Percentiles rank a stretch among this genome's conserved stretches.
These are phyloP conservation scores for Arachis hypogaea DNA, from an alignment of 306 rosid species.

Conservation along the genomic window DNA sequence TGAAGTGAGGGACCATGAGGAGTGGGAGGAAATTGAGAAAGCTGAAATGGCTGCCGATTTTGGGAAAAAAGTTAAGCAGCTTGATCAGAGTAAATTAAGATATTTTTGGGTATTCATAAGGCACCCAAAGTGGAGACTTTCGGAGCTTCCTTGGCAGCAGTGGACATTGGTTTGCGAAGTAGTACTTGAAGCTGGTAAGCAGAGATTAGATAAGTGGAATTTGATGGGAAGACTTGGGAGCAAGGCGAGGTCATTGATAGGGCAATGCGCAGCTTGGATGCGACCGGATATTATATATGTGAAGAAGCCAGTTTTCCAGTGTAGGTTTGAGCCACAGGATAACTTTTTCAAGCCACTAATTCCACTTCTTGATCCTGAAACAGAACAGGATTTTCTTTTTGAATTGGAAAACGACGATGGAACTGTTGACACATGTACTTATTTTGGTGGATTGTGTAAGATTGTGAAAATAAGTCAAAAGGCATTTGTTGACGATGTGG, in stretches of 20 bases:
- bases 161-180: conserved; percentile 88
- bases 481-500: conserved; percentile 95
- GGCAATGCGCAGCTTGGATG: conserved; percentile 90
- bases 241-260: conserved; percentile 64
- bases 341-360: conserved; percentile 58
- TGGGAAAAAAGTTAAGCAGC: conserved; percentile 59
- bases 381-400: conserved; percentile 68
- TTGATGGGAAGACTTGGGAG: conserved; percentile 95
- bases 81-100: conserved; percentile 65
- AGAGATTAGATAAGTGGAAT: conserved; percentile 89
- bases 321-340: conserved; percentile 90
- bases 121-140: conserved; percentile 80
- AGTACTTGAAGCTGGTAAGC: conserved; percentile 76
- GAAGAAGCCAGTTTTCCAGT: conserved; percentile 80
- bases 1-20: conserved; percentile 78
- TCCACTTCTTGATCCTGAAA: conserved; percentile 76
- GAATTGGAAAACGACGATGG: conserved; percentile 75
- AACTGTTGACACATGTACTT: conserved; percentile 67
- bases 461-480: conserved; percentile 75
- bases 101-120: conserved; percentile 83
- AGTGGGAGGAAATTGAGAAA: conserved; percentile 91
- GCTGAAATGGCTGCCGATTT: conserved; percentile 72
- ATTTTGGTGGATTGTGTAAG: conserved; percentile 88
- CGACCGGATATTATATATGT: conserved; percentile 90
- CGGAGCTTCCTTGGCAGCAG: conserved; percentile 84